Percentiles rank a stretch among this genome's conserved stretches.
These are phyloP conservation scores for Neurospora sp. DNA, from an alignment of 495 filamentous ascomycete species.

Conservation along the genomic window DNA sequence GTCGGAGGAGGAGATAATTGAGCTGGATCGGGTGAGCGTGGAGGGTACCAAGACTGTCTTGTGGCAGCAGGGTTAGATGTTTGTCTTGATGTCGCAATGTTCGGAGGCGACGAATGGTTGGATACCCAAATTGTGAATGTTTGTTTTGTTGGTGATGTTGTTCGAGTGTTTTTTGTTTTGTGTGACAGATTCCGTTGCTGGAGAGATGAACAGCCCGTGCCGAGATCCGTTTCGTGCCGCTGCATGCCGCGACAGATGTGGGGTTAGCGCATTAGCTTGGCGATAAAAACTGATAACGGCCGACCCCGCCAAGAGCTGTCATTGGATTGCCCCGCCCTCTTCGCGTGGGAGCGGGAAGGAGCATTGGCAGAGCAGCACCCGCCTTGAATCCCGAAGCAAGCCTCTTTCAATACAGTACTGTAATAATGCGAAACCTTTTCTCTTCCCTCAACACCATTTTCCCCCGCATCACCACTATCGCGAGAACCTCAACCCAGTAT, in stretches of 20 bases:
- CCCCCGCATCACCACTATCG: neutral
- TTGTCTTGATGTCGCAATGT: neutral
- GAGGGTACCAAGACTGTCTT: slow-evolving; percentile 2
- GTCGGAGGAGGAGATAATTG: neutral
- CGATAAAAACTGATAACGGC: neutral
- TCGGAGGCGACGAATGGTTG: neutral
- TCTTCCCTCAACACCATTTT: neutral
- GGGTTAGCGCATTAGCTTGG: neutral
- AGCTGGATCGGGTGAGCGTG: slow-evolving; percentile 3
- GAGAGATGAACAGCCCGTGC: neutral
- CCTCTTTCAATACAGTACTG: neutral
- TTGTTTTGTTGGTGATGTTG: neutral
- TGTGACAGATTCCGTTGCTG: neutral
- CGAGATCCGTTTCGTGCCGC: neutral
- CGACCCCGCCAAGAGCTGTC: neutral
- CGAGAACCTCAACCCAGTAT: neutral
- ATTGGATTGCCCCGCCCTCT: neutral
- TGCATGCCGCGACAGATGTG: neutral
- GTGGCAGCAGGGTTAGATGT: slow-evolving; percentile 6
- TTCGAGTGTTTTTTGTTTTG: neutral
- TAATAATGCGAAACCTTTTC: neutral
- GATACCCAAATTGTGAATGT: neutral
- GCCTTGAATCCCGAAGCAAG: neutral
- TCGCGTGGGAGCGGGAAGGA: neutral
- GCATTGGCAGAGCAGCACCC: neutral